A percentile compares a stretch with the other conserved stretches of the same genome.
phyloP scores from a whole-genome alignment of 495 filamentous ascomycete species.

The Penicillium riverlandense region DNA sequence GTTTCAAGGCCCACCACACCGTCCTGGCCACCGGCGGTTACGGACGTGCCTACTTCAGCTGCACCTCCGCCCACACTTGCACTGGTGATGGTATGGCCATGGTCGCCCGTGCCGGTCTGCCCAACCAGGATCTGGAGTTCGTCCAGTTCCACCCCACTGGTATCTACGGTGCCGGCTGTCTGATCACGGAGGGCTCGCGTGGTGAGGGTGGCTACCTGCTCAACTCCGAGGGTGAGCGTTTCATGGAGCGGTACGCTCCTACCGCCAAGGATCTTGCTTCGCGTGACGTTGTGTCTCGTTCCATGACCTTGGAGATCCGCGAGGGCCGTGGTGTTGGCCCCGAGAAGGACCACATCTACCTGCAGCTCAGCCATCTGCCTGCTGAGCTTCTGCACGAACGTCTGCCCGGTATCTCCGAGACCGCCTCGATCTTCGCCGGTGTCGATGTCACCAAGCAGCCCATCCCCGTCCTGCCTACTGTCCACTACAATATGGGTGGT shows the following conservation, averaged over 20 bases:
- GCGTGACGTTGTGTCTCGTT: conserved; percentile 90
- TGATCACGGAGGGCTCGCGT: conserved; percentile 97
- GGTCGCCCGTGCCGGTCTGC: conserved; percentile 94
- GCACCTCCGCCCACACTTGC: conserved; percentile 95
- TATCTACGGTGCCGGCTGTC: conserved; percentile 96
- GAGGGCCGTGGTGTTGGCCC: conserved; percentile 93
- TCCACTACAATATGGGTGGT: conserved; percentile 99
- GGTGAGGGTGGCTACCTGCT: conserved; percentile 97
- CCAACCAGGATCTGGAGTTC: conserved; percentile 98
- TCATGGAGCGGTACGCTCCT: conserved; percentile 98
- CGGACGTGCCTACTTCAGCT: conserved; percentile 94
- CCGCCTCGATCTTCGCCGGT: conserved; percentile 90
- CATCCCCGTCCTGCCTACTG: conserved; percentile 92
- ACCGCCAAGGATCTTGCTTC: conserved; percentile 94
- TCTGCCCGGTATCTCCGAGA: conserved; percentile 97
- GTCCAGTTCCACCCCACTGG: conserved; percentile 99
- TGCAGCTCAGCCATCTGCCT: conserved; percentile 91
- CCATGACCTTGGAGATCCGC: conserved; percentile 96
- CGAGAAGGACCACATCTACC: conserved; percentile 96
- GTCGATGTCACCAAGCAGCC: conserved; percentile 95
- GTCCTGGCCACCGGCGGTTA: conserved; percentile 95
- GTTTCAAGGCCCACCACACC: conserved; percentile 92
- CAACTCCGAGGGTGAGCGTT: conserved; percentile 94
- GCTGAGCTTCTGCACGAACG: conserved; percentile 87
- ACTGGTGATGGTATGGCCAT: conserved; percentile 98